These are phyloP conservation scores for Hyaloperonospora arabidopsidis DNA, from an alignment of 352 stramenopile species.

Conservation along the genomic window DNA sequence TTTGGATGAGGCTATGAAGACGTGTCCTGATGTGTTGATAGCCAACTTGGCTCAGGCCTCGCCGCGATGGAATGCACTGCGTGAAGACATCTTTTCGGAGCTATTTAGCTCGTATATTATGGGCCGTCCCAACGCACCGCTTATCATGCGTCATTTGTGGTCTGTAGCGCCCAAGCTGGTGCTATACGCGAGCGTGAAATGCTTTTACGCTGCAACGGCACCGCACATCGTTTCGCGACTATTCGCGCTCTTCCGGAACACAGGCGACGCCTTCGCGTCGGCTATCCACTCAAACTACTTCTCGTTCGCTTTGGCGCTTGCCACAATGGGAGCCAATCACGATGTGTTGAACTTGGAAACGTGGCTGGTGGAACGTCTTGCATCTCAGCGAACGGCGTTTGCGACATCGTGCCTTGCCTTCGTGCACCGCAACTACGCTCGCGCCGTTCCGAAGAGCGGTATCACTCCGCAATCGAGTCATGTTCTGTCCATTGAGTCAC, in stretches of 20 bases:
- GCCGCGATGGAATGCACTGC: constrained; percentile 71
- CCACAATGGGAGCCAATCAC: constrained; percentile 81
- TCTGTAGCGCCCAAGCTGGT: constrained; percentile 81
- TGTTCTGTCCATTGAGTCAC: constrained; percentile 75
- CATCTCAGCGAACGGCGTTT: constrained; percentile 74
- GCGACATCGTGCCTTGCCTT: constrained; percentile 78
- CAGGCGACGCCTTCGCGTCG: constrained; percentile 68
- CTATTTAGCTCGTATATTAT: constrained; percentile 84
- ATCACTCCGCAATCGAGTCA: constrained; percentile 77
- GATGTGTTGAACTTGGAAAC: constrained; percentile 78
- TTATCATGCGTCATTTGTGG: constrained; percentile 85
- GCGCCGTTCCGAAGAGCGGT: constrained; percentile 70
- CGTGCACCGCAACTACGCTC: constrained; percentile 78
- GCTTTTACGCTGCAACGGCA: constrained; percentile 72
- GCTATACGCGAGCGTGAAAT: constrained; percentile 82
- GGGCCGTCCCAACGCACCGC: constrained; percentile 72
- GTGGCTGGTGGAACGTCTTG: constrained; percentile 74
- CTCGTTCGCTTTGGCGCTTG: constrained; percentile 74
- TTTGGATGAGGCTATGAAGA: constrained; percentile 74
- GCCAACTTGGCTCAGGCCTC: constrained; percentile 74
- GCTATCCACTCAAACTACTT: constrained; percentile 87
- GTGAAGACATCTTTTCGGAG: constrained; percentile 83
- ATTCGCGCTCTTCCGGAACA: constrained; percentile 81
- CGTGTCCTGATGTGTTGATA: constrained; percentile 79
- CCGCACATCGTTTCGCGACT: constrained; percentile 75